Conservation (phyloP, 1,284 basidiomycete species). For the Apiotrichum akiyoshidainum region DNA sequence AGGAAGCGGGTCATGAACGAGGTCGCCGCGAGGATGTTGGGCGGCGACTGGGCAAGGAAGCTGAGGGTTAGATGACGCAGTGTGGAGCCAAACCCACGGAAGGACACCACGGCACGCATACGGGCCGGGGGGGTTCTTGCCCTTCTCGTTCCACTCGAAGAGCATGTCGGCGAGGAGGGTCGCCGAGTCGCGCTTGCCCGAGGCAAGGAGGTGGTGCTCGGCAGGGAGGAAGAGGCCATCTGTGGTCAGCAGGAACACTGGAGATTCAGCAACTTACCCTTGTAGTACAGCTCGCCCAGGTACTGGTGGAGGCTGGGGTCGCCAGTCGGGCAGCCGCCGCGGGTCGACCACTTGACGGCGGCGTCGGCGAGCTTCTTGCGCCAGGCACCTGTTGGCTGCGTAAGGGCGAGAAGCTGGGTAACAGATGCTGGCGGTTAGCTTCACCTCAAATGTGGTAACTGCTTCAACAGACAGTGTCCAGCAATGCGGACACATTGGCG, state of each 20-base stretch:
- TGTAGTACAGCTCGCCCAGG: constrained; percentile 78
- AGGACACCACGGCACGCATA: constrained; percentile 79
- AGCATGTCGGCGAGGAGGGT: constrained; percentile 79
- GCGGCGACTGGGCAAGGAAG: constrained; percentile 77
- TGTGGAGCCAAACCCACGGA: constrained; percentile 69
- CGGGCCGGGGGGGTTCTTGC: constrained; percentile 54
- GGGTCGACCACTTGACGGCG: constrained; percentile 67
- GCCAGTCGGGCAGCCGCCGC: constrained; percentile 71
- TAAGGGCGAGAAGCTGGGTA: constrained; percentile 53
- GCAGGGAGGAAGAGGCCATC: constrained; percentile 71
- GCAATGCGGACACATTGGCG: neutral
- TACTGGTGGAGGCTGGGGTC: constrained; percentile 83
- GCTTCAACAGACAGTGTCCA: neutral
- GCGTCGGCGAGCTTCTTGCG: constrained; percentile 53
- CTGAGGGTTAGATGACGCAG: constrained; percentile 51
- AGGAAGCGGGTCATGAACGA: constrained; percentile 76
- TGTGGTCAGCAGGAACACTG: constrained; percentile 40
- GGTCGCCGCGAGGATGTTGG: constrained; percentile 78
- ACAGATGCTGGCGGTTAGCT: constrained; percentile 38
- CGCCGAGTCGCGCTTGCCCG: constrained; percentile 81
- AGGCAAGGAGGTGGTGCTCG: constrained; percentile 73
- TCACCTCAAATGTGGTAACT: neutral
- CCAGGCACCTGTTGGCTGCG: constrained; percentile 51
- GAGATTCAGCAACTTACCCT: constrained; percentile 58
- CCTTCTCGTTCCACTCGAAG: constrained; percentile 64